Conservation (phyloP, 441 rosid species). For the Eugenia klotzschiana region DNA sequence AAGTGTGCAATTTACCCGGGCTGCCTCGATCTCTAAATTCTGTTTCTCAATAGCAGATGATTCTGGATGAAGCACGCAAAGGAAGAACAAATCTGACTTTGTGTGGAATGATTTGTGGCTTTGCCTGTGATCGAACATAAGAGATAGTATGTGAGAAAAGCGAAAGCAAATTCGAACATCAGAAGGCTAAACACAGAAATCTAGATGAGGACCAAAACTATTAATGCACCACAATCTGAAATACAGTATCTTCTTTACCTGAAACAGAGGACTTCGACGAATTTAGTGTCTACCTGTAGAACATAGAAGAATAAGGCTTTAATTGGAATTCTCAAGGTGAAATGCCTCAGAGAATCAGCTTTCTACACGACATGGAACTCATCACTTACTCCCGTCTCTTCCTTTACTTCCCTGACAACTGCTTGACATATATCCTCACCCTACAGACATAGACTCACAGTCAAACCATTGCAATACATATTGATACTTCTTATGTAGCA, state of each 20-base stretch:
- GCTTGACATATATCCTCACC: slow-evolving; percentile 57
- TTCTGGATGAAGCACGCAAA: not conserved
- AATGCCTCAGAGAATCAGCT: not conserved
- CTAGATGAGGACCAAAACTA: not conserved
- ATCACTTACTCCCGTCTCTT: slow-evolving; percentile 67
- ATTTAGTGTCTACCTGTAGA: not conserved
- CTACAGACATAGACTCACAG: slow-evolving; percentile 10
- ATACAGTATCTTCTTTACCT: not conserved
- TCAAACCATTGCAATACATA: not conserved
- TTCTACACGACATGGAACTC: not conserved
- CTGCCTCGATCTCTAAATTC: not conserved
- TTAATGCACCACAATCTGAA: not conserved
- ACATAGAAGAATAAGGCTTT: not conserved
- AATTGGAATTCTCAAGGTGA: not conserved
- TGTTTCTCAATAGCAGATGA: not conserved
- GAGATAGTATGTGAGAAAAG: not conserved
- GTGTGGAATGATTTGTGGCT: slow-evolving; percentile 1
- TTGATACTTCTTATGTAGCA: not conserved
- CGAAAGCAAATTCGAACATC: not conserved
- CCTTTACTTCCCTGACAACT: slow-evolving; percentile 56
- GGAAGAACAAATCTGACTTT: slow-evolving; percentile 4
- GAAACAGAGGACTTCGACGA: not conserved
- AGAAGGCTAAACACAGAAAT: not conserved
- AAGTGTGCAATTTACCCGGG: not conserved
- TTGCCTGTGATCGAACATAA: not conserved